Base-by-base conservation (phyloP, 2,329 filamentous ascomycete species). In the Tolypocladium cylindrosporum region DNA sequence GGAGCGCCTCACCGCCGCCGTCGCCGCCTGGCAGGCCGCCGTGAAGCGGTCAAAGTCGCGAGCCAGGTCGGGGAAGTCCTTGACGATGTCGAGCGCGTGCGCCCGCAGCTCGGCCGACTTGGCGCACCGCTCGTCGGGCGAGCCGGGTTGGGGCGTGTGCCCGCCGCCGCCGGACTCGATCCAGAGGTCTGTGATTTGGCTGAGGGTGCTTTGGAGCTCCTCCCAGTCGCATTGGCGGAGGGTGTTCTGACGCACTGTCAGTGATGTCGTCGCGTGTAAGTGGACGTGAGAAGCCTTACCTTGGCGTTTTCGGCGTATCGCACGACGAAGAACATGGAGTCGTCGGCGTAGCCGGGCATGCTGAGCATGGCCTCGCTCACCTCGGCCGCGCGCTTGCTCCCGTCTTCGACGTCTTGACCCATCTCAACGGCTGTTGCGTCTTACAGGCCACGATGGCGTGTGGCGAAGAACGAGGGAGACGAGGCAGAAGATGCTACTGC, bases 291-390 rank as follows among this genome's bases (percentile, higher is more conserved):
- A 53, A 13, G 27, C 3, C 42, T 19, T 55, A 69, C 68, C 64
- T 68, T 65, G 55, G 58, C 66, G 34, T 58, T 55, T 31, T 54
- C 42, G 2, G 64, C 58, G 50, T 69, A 70, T 40, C 68, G 66
- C 16, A 67, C 56, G 7, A 69, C 60, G 43, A 67, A 69, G 54
- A 71, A 61, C 61, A 71, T 63, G 31, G 65, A 66, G 58, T 71
- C 67, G 55, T 69, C 65, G 11, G 65, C 66, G 42, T 70, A 70
- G 21, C 64, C 67, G 1, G 67, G 64, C 1, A 69, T 52, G 24
- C 55, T 58, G 11, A 68, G 62, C 64, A 69, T 64, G 42, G 65
- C 64, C 10, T 66, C 60, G 58, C 61, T 62, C 31, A 70, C 57
- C 8, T 69, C 68, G 9, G 61, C 51, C 1, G 68, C 68, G 24